phyloP scores from a whole-genome alignment of 208 protist species.

The Leishmania lainsoni region DNA sequence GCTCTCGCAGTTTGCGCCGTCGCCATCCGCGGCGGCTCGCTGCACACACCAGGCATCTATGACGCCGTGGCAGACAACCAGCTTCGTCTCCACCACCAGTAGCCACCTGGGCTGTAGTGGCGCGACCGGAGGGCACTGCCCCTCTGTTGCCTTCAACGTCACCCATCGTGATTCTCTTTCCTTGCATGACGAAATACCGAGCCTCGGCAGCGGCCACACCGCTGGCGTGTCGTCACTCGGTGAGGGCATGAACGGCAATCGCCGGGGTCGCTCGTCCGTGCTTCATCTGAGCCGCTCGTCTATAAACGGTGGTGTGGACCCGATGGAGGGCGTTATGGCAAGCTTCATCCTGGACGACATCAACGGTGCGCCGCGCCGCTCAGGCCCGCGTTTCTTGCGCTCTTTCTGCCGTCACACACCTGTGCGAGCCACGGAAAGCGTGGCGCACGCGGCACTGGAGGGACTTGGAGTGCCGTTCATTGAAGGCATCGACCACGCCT shows the following conservation, averaged over 20 bases:
- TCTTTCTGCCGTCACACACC: conserved; percentile 44
- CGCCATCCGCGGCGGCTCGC: neutral
- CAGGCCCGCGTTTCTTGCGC: conserved; percentile 51
- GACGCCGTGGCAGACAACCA: conserved; percentile 8
- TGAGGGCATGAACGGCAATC: conserved; percentile 1
- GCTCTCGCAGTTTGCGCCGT: conserved; percentile 4
- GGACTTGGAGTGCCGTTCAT: conserved; percentile 49
- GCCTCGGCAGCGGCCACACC: conserved; percentile 19
- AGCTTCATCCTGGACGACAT: conserved; percentile 33
- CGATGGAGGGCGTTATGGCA: conserved; percentile 30
- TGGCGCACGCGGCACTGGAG: conserved; percentile 33
- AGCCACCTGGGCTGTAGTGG: conserved; percentile 14
- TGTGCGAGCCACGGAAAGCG: conserved; percentile 34
- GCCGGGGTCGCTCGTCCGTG: conserved; percentile 22
- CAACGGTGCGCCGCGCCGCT: conserved; percentile 1
- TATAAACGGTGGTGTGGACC: conserved; percentile 30
- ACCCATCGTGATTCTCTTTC: conserved; percentile 12
- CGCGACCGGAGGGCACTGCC: neutral
- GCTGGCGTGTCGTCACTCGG: conserved; percentile 17
- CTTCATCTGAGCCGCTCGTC: conserved; percentile 37
- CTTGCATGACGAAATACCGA: conserved; percentile 26
- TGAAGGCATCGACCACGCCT: conserved; percentile 35
- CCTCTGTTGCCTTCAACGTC: neutral
- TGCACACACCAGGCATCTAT: neutral
- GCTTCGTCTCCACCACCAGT: conserved; percentile 26